Conservation (phyloP, 352 stramenopile species). For the Pythium phragmitis region DNA sequence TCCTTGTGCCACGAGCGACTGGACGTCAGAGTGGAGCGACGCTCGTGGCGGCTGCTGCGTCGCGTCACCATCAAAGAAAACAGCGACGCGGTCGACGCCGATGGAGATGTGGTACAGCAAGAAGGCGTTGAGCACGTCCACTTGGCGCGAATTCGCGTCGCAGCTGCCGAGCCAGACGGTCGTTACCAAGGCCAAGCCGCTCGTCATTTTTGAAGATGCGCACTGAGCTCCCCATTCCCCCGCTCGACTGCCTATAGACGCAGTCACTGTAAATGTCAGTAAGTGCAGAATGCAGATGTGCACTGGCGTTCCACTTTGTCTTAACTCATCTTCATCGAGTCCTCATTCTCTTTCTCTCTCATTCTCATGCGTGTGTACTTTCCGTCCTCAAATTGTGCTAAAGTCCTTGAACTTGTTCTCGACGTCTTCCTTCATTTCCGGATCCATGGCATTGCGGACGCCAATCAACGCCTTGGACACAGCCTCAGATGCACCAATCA, state of each 20-base stretch:
- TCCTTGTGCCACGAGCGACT: slow-evolving; percentile 9
- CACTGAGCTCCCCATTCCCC: background rate
- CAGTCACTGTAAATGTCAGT: background rate
- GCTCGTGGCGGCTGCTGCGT: slow-evolving; percentile 18
- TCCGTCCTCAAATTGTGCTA: slow-evolving; percentile 30
- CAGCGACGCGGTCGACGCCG: slow-evolving; percentile 34
- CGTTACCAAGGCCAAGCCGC: slow-evolving; percentile 37
- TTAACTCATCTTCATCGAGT: slow-evolving; percentile 1
- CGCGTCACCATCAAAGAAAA: slow-evolving; percentile 38
- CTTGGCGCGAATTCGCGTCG: slow-evolving; percentile 15
- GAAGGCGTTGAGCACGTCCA: slow-evolving; percentile 35
- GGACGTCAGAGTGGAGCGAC: slow-evolving; percentile 20
- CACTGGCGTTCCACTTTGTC: background rate
- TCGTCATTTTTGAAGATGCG: slow-evolving; percentile 1
- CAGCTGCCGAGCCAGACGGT: slow-evolving; percentile 33
- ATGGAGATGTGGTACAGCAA: slow-evolving; percentile 39
- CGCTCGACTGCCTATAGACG: slow-evolving; percentile 8
- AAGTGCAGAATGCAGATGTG: background rate
- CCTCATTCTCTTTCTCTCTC: slow-evolving; percentile 8
- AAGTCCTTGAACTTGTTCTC: slow-evolving; percentile 93
- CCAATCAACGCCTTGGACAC: slow-evolving; percentile 86
- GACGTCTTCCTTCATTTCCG: slow-evolving; percentile 89
- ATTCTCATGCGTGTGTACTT: background rate
- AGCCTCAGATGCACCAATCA: slow-evolving; percentile 87
- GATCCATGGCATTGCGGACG: slow-evolving; percentile 84